These are phyloP conservation scores for Chrysanthemum seticuspe DNA, from an alignment of 129 eudicot species.

Conservation along the genomic window DNA sequence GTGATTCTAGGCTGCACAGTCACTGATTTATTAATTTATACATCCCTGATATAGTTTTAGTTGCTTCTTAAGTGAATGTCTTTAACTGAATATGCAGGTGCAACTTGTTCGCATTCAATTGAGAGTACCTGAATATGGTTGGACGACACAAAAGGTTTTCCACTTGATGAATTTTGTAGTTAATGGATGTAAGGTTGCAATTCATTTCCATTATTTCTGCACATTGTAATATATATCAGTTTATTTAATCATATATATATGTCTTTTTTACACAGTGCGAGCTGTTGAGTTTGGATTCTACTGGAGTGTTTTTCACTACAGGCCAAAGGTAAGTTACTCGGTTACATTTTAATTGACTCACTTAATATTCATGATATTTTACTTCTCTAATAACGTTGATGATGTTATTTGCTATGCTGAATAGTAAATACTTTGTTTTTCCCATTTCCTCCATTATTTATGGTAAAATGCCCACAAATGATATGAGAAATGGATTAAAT, in stretches of 20 bases:
- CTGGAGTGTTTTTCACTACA: constrained; percentile 43
- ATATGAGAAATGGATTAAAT: too few species aligned
- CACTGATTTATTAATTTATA: too few species aligned
- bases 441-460: background rate
- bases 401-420: background rate
- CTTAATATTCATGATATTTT: background rate
- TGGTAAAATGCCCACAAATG: too few species aligned
- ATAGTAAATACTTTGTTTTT: background rate
- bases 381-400: background rate
- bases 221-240: constrained; percentile 1
- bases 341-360: constrained; percentile 9
- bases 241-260: constrained; percentile 14
- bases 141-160: constrained; percentile 79
- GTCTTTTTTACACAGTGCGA: constrained; percentile 43
- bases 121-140: constrained; percentile 68
- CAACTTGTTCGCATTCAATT: constrained; percentile 68
- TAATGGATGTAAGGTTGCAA: constrained; percentile 61
- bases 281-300: constrained; percentile 65
- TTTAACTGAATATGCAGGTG: constrained; percentile 34
- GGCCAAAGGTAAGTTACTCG: constrained; percentile 42
- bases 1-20: too few species aligned
- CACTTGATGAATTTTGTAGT: constrained; percentile 76
- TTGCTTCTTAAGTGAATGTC: constrained; percentile 8
- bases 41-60: background rate
- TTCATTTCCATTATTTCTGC: constrained; percentile 13